Percentiles rank a stretch among this genome's conserved stretches.
Conservation (phyloP, 176 grass and related monocot species). For the Oryza glumipatula region DNA sequence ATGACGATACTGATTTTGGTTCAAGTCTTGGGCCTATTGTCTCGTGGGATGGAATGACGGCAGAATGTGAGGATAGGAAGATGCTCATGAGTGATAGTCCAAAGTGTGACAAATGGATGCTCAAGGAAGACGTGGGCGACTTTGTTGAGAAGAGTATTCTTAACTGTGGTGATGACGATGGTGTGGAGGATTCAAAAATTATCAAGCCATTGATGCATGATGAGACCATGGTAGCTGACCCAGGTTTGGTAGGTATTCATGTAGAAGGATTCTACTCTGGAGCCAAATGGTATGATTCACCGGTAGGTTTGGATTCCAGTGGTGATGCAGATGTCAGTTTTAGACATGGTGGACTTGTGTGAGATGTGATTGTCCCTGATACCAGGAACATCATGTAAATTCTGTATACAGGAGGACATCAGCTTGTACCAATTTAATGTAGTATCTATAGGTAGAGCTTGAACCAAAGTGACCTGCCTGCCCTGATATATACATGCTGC, state of each 20-base stretch:
- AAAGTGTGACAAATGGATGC: slow-evolving; percentile 91
- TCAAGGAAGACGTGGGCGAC: slow-evolving; percentile 83
- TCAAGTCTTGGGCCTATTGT: slow-evolving; percentile 86
- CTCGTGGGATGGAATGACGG: slow-evolving; percentile 84
- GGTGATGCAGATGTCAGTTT: slow-evolving; percentile 66
- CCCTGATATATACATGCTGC: slow-evolving; percentile 48
- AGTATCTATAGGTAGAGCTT: slow-evolving; percentile 50
- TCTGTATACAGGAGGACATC: slow-evolving; percentile 73
- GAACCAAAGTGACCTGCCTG: slow-evolving; percentile 46
- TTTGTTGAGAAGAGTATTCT: slow-evolving; percentile 95
- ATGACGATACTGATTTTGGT: slow-evolving; percentile 86
- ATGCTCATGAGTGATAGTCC: slow-evolving; percentile 76
- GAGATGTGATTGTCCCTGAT: slow-evolving; percentile 50
- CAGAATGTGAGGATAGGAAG: slow-evolving; percentile 79
- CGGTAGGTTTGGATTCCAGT: slow-evolving; percentile 78
- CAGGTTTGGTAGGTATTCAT: slow-evolving; percentile 79
- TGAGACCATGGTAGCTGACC: slow-evolving; percentile 70
- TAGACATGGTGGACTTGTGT: slow-evolving; percentile 76
- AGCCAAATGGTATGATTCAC: slow-evolving; percentile 96
- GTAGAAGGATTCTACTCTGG: slow-evolving; percentile 89
- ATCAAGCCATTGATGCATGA: slow-evolving; percentile 87
- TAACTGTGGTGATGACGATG: slow-evolving; percentile 79
- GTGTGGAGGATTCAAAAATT: slow-evolving; percentile 78
- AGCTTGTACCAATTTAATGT: slow-evolving; percentile 50
- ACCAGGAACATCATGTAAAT: slow-evolving; percentile 74